A percentile compares a stretch with the other conserved stretches of the same genome.
Conservation (phyloP, 23 red algal genomes). For the Pyropia yezoensis region DNA sequence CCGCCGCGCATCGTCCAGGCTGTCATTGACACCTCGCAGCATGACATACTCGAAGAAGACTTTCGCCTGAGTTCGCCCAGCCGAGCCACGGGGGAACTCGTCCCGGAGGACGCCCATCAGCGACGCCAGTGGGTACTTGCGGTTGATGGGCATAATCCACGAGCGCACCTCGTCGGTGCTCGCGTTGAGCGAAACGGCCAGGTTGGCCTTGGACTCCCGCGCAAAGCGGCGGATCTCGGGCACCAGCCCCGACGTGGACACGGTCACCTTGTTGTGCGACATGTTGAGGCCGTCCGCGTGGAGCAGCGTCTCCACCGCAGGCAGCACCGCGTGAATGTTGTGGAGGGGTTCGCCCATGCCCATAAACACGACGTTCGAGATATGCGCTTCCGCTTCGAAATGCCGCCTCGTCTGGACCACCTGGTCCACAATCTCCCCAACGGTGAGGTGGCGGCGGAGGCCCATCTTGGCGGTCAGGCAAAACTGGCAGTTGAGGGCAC, state of each 20-base stretch:
- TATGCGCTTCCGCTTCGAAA: constrained; percentile 43
- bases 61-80: constrained; percentile 24
- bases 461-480: constrained; percentile 84
- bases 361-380: constrained; percentile 93
- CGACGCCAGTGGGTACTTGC: constrained; percentile 74
- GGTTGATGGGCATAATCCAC: constrained; percentile 98
- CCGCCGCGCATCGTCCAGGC: constrained; percentile 70
- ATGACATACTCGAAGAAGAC: constrained; percentile 97
- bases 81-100: constrained; percentile 47
- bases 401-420: constrained; percentile 55
- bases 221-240: constrained; percentile 86
- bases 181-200: constrained; percentile 88
- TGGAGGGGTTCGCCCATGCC: constrained; percentile 88
- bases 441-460: constrained; percentile 41
- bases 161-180: constrained; percentile 77
- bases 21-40: constrained; percentile 84
- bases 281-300: constrained; percentile 59
- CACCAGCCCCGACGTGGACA: constrained; percentile 87
- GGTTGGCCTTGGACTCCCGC: constrained; percentile 50
- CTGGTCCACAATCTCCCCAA: constrained; percentile 95
- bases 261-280: constrained; percentile 90
- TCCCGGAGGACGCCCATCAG: constrained; percentile 66
- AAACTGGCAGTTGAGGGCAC: constrained; percentile 95
- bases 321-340: constrained; percentile 79
- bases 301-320: constrained; percentile 61